Evolutionary conservation across 345 rosid genomes (phyloP).

Genomic region (Microcos paniculata): DNA sequence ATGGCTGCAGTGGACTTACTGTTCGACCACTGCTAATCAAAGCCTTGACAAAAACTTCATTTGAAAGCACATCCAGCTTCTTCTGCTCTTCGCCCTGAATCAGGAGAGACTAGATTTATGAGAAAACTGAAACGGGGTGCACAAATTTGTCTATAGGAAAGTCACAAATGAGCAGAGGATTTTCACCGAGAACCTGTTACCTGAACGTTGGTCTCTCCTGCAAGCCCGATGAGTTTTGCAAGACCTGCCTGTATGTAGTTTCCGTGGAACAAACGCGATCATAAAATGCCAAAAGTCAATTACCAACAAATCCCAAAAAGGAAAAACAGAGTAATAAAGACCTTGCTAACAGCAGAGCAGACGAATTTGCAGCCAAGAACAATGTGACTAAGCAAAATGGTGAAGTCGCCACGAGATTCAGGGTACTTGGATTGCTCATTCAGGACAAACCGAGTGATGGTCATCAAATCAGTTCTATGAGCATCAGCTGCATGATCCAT

Average conservation of each 20-base stretch:
- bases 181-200: constrained; percentile 24
- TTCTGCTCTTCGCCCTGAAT: constrained; percentile 76
- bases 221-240: constrained; percentile 71
- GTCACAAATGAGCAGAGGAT: not conserved
- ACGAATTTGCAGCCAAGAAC: constrained; percentile 87
- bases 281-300: not conserved
- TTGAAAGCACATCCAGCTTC: constrained; percentile 78
- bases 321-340: not conserved
- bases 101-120: not conserved
- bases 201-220: constrained; percentile 80
- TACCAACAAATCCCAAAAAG: not conserved
- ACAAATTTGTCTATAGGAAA: not conserved
- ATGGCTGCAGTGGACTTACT: constrained; percentile 32
- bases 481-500: constrained; percentile 72
- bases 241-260: constrained; percentile 61
- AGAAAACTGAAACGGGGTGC: not conserved
- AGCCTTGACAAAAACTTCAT: constrained; percentile 75
- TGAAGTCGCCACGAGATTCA: constrained; percentile 78
- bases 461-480: constrained; percentile 67
- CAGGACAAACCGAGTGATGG: constrained; percentile 65
- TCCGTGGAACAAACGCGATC: not conserved
- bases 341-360: constrained; percentile 72
- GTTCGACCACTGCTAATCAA: constrained; percentile 79
- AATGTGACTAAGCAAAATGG: constrained; percentile 69
- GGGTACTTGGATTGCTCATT: constrained; percentile 70